Evolutionary conservation across 345 rosid species (phyloP).

Genomic region (Adansonia digitata): DNA sequence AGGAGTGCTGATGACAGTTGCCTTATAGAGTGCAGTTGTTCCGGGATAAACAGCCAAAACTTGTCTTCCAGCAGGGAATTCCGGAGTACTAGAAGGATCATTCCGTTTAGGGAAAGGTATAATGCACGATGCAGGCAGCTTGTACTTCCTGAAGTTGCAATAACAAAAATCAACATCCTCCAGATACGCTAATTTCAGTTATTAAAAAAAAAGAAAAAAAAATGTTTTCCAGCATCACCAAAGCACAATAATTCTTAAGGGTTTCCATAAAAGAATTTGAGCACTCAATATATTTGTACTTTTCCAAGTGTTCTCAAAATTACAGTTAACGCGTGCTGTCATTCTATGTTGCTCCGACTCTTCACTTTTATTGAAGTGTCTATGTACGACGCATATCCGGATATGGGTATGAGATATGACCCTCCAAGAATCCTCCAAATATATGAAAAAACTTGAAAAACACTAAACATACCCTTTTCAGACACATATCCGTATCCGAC

Average conservation of each 20-base stretch:
- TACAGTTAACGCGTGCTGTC: too few species aligned
- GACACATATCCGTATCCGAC: background rate
- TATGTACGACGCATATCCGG: background rate
- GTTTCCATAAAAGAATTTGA: background rate
- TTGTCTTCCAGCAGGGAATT: conserved; percentile 61
- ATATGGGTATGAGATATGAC: too few species aligned
- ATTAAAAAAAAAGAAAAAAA: background rate
- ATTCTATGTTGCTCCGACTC: background rate
- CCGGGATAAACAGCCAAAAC: conserved; percentile 99
- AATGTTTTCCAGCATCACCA: background rate
- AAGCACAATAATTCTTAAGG: background rate
- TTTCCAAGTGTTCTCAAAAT: background rate
- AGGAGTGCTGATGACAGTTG: conserved; percentile 74
- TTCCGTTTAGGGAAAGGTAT: conserved; percentile 84
- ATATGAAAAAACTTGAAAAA: background rate
- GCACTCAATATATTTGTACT: background rate
- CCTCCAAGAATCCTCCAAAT: too few species aligned
- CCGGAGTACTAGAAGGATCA: conserved; percentile 54
- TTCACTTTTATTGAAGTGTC: background rate
- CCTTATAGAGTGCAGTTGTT: conserved; percentile 93
- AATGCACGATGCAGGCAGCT: conserved; percentile 66
- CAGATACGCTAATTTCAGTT: background rate
- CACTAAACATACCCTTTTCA: background rate
- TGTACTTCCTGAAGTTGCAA: conserved; percentile 63
- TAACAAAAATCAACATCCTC: conserved; percentile 6